phyloP scores from a whole-genome alignment of 2,329 filamentous ascomycete species.

The Colletotrichum sp. region DNA sequence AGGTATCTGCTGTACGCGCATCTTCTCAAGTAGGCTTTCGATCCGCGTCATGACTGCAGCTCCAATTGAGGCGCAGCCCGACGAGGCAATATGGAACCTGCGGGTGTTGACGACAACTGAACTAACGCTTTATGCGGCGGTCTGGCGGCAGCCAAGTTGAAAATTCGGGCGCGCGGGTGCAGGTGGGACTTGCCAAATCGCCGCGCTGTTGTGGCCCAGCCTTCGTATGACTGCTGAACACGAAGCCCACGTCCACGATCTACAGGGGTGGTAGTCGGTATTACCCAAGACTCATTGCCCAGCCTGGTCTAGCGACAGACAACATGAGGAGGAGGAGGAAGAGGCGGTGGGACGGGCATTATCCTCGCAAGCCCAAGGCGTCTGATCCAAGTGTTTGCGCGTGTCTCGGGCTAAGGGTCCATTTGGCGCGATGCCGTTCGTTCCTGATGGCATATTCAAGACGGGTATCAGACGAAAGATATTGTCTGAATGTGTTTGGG shows the following conservation, averaged over 20 bases:
- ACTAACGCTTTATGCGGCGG: not conserved
- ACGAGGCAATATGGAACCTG: conserved; percentile 8
- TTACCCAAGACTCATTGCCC: not conserved
- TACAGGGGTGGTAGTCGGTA: conserved; percentile 1
- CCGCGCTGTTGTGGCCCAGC: conserved; percentile 5
- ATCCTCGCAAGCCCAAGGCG: not conserved
- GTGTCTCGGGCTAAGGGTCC: conserved; percentile 1
- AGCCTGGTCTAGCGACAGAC: not conserved
- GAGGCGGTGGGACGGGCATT: conserved; percentile 14
- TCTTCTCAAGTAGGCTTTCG: not conserved
- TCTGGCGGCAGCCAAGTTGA: conserved; percentile 8
- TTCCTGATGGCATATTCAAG: not conserved
- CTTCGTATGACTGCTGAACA: conserved; percentile 19
- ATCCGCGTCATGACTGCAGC: conserved; percentile 16
- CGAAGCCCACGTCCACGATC: not conserved
- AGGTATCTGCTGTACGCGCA: not conserved
- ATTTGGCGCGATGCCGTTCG: not conserved
- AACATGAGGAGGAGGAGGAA: not conserved
- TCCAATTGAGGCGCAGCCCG: conserved; percentile 11
- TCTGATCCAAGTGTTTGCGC: not conserved
- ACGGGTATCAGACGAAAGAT: conserved; percentile 2
- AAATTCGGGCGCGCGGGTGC: conserved; percentile 7
- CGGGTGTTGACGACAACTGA: not conserved
- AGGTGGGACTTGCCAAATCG: conserved; percentile 1
- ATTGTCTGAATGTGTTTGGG: not conserved